Evolutionary conservation across 1,284 basidiomycete genomes (phyloP).

Genomic region (Ustilago loliicola): DNA sequence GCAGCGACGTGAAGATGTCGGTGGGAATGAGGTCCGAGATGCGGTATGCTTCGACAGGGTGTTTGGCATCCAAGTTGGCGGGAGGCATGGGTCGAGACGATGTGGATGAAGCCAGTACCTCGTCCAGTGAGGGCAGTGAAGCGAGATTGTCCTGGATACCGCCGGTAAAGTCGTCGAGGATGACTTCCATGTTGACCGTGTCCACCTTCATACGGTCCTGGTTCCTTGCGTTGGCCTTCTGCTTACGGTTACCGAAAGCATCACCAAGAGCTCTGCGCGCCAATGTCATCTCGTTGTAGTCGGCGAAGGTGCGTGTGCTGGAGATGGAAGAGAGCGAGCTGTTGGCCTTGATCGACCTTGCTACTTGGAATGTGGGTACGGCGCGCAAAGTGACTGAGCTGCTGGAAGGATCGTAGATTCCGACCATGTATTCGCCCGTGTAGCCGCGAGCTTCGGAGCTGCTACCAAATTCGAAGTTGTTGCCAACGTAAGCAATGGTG

Average conservation of each 20-base stretch:
- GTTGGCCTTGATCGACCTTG: slow-evolving; percentile 61
- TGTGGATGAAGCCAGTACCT: slow-evolving; percentile 53
- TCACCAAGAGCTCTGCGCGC: slow-evolving; percentile 66
- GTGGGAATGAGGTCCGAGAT: slow-evolving; percentile 58
- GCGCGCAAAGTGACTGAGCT: slow-evolving; percentile 61
- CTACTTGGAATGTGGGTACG: slow-evolving; percentile 64
- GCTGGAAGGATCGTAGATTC: slow-evolving; percentile 62
- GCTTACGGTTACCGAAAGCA: slow-evolving; percentile 68
- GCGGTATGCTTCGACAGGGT: slow-evolving; percentile 64
- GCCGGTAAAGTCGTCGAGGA: slow-evolving; percentile 62
- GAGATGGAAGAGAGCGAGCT: slow-evolving; percentile 56
- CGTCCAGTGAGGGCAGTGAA: slow-evolving; percentile 50
- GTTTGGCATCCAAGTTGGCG: slow-evolving; percentile 59
- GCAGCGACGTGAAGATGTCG: slow-evolving; percentile 49
- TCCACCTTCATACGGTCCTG: slow-evolving; percentile 70
- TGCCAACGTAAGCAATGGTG: slow-evolving; percentile 59
- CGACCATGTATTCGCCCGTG: slow-evolving; percentile 67
- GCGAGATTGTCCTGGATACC: slow-evolving; percentile 59
- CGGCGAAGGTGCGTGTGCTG: slow-evolving; percentile 39
- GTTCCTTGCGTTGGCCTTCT: slow-evolving; percentile 64
- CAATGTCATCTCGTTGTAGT: slow-evolving; percentile 53
- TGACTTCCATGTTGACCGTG: slow-evolving; percentile 64
- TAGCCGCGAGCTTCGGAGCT: slow-evolving; percentile 59
- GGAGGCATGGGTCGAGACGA: slow-evolving; percentile 62
- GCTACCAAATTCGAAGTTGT: slow-evolving; percentile 60